Evolutionary conservation across 495 filamentous ascomycete genomes (phyloP), one percentile per base, ranked within the genome.

Genomic region (Rostrohypoxylon terebratum): DNA sequence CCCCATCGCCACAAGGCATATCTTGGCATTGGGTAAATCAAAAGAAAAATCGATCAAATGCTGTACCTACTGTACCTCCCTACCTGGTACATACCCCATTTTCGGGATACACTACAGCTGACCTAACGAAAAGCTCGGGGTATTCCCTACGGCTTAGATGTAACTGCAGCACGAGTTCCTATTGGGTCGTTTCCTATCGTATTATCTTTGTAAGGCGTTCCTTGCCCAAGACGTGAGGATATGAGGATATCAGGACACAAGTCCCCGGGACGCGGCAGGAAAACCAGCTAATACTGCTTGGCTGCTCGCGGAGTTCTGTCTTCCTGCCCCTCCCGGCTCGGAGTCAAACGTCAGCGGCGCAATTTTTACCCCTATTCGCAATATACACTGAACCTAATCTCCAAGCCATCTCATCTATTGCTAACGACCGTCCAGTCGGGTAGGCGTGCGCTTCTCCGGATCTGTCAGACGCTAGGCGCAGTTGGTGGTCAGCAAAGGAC

Each of bases 341-440:
- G 25, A 44, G 18, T 63, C 57, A 71, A 5, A 28, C 62, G 71
- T 66, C 71, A 63, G 71, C 60, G 66, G 71, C 66, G 65, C 33
- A 20, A 28, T 68, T 21, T 18, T 40, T 40, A 10, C 33, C 57
- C 61, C 40, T 53, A 44, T 59, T 36, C 34, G 40, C 16, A 18
- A 62, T 69, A 68, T n/a, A 50, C 25, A 50, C 59, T 25, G 21
- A 66, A 70, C 66, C 23, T 66, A 70, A 67, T 67, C 62, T 47
- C 60, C 40, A 61, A 61, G 42, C 40, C 42, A 66, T 73, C 60
- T 62, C 20, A 34, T 59, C 58, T 59, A 69, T 60, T 62, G 42
- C 62, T 57, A 54, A 73, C 70, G 60, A 73, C 70, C 54, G 45
- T 69, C 65, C 61, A 66, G 36, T 65, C 71, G 66, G 65, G 42